Evolutionary conservation across 139 green algal genomes (phyloP).

Genomic region (Pleodorina starrii): DNA sequence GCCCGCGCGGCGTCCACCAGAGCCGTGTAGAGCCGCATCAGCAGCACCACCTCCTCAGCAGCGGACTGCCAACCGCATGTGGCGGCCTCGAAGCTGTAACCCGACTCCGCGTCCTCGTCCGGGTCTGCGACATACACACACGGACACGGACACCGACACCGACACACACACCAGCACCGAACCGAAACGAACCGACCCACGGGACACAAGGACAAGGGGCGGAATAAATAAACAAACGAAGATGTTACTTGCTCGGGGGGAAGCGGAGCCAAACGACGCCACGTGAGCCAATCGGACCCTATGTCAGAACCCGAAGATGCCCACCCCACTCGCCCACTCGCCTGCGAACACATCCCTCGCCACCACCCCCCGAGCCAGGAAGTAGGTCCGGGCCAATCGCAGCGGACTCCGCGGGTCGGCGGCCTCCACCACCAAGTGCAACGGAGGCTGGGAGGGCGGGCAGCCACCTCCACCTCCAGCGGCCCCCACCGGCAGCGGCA

Average conservation of each 20-base stretch:
- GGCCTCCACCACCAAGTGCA: constrained; percentile 57
- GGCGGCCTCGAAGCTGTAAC: constrained; percentile 37
- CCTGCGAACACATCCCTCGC: constrained; percentile 52
- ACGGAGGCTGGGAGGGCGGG: background rate
- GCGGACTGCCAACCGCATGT: background rate
- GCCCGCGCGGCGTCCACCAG: constrained; percentile 60
- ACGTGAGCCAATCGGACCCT: too few species aligned
- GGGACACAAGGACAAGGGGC: too few species aligned
- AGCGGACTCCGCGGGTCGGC: constrained; percentile 57
- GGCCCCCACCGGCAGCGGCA: background rate
- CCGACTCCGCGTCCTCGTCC: constrained; percentile 55
- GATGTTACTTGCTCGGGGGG: too few species aligned
- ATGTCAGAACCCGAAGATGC: too few species aligned
- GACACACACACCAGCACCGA: too few species aligned
- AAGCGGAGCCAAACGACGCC: too few species aligned
- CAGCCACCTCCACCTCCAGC: too few species aligned
- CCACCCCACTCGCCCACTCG: too few species aligned
- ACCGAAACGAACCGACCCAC: too few species aligned
- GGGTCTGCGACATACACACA: constrained; percentile 32
- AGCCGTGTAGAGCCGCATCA: constrained; percentile 59
- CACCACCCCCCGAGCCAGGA: constrained; percentile 48
- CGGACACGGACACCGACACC: background rate
- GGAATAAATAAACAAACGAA: too few species aligned
- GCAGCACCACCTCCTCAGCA: background rate
- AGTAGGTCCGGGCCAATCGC: constrained; percentile 55